Evolutionary conservation across 140 eudicot species (phyloP), one percentile per base, ranked within the genome.

Genomic region (Cichorium intybus): DNA sequence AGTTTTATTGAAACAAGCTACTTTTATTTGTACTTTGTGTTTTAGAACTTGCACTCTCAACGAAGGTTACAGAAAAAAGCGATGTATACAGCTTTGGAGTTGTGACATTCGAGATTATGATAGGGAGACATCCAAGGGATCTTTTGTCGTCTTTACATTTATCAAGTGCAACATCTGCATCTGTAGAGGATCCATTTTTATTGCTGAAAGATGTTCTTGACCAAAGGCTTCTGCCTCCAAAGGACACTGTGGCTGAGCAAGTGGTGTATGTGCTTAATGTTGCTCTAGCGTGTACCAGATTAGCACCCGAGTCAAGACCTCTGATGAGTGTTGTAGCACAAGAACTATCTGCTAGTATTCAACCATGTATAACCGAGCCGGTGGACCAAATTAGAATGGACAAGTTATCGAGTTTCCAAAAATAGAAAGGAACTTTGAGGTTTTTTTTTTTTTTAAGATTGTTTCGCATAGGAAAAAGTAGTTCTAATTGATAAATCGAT

Each of bases 31-130:
- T 69, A 24, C 43, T 10, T 75, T 43, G 4, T 22, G 60, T 55
- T 64, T 75, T 76, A 93, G 97, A 93, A 77, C 85, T 88, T 46
- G 90, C 95, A 21, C 66, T 64, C 39, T 81, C 89, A 6, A 84
- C 82, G 99, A 79, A 69, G 61, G 88, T 94, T 10, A 89, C 95
- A 0, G 89, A 82, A 62, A 89, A 94, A 76, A 77, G 91, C 10
- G 99, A 94, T 29, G 99, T 89, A 18, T 94, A 84, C 48, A 89
- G 99, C 80, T 94, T 86, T 31, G 97, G 97, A 16, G 87, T 94
- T 41, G 91, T 89, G 20, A 73, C 85, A 0, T 64, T 93, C 49
- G 99, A 93, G 70, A 73, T 86, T 64, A 86, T 89, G 91, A 88
- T 89, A 95, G 99, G 99, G 50, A 75, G 35, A 48, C 97, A 94